Evolutionary conservation across 129 eudicot species (phyloP).

Genomic region (Flaveria robusta): DNA sequence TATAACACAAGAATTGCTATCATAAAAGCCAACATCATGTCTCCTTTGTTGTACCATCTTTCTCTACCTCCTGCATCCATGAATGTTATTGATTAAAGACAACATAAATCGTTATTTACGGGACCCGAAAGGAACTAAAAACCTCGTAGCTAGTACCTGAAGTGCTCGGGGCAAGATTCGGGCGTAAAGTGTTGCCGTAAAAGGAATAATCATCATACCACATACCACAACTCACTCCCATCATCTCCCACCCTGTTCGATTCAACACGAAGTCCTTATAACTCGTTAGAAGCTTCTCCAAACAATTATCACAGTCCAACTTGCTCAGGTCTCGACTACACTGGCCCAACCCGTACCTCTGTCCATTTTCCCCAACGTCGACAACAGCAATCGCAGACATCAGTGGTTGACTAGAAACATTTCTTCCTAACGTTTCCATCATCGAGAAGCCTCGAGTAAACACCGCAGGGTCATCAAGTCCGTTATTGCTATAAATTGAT

Average conservation of each 20-base stretch:
- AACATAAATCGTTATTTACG: not conserved
- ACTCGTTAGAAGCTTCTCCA: conserved; percentile 23
- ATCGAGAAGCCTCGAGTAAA: conserved; percentile 33
- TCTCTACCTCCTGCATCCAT: not conserved
- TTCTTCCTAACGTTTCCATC: conserved; percentile 29
- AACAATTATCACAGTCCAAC: conserved; percentile 31
- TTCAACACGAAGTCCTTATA: conserved; percentile 9
- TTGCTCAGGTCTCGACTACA: conserved; percentile 37
- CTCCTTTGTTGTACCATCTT: conserved; percentile 9
- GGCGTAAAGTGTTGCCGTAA: not conserved
- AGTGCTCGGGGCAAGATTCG: not conserved
- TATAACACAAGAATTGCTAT: not conserved
- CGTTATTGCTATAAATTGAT: not conserved
- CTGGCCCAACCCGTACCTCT: conserved; percentile 41
- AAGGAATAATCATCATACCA: conserved; percentile 21
- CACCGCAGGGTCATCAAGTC: conserved; percentile 27
- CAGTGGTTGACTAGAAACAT: conserved; percentile 28
- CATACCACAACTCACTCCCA: conserved; percentile 38
- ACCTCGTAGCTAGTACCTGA: conserved; percentile 33
- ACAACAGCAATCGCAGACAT: conserved; percentile 31
- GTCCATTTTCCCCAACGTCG: conserved; percentile 19
- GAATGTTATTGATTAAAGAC: not conserved
- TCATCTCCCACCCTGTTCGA: conserved; percentile 31
- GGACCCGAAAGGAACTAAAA: not conserved
- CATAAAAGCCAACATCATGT: conserved; percentile 24